Evolutionary conservation across 1,139 yeast species (phyloP), one percentile per base, ranked within the genome.

Genomic region (Saccharomyces pastorianus): DNA sequence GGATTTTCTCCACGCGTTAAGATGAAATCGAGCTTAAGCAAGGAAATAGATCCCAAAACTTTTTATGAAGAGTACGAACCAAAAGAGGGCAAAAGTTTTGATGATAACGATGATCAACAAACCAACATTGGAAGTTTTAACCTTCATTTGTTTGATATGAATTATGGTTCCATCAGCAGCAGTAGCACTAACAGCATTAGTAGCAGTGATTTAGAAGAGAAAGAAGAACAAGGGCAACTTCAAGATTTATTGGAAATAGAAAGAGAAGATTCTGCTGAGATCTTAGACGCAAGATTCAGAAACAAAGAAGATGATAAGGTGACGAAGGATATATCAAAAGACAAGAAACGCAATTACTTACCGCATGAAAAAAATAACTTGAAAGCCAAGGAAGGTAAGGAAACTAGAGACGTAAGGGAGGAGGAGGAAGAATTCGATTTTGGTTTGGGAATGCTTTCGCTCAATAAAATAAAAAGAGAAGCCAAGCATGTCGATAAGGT

Each of bases 381-480:
- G 8, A 28, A 23, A 17, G 11, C 49, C 2, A 17, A 26, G n/a
- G 46, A 51, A 46, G 53, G 13, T 9, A 38, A 38, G 20, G 44
- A 50, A 9, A 23, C 20, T 9, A 38, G 11, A 38, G 44, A 46
- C 5, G 48, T 20, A 4, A 44, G 27, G 38, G 42, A 47, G 26
- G 50, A 47, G 27, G 32, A 63, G 4, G 68, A 61, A 49, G 68
- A 59, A 4, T 46, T 61, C 27, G 61, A 60, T 46, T 59, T 61
- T 13, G 65, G 66, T 38, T 54, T 67, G 44, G 71, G 69, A 3
- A 48, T 62, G 4, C 53, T 67, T 14, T 66, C 71, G 1, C 51
- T 59, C n/a, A 55, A 58, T 44, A 68, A 65, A 51, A 59, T 66
- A 51, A 59, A 55, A 49, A 61, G 61, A 29, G 63, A 67, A 44